Evolutionary conservation across 176 grass and related monocot genomes (phyloP), one percentile per base, ranked within the genome.

Genomic region (Triticum monococcum): DNA sequence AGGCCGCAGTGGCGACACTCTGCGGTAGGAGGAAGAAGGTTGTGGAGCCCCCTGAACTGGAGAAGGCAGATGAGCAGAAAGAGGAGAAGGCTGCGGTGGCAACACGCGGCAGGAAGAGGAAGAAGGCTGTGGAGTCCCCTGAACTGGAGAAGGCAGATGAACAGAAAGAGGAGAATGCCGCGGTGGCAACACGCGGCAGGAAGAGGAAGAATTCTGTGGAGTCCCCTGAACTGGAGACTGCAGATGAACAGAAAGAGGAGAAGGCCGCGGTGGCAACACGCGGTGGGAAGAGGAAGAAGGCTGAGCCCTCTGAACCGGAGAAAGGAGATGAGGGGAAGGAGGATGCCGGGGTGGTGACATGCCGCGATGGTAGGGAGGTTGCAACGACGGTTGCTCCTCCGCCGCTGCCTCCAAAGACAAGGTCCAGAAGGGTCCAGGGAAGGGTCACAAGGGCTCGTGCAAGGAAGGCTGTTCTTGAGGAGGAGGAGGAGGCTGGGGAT

Each of bases 401-500:
- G 33, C 79, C 80, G 30, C 67, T 61, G 60, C n/a, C 28, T 35
- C 81, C 75, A 50, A 89, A 20, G 57, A 5, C 64, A 31, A 87
- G 64, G 82, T 67, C 88, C 9, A 35, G 74, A 83, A 70, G 38
- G 68, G 80, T 40, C 22, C 40, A 33, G 68, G 45, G 81, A 72
- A 67, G 31, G 63, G 16, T 16, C 57, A 64, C 88, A 22, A 25
- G 82, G 56, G 33, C 77, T 64, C 77, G 40, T 82, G 37, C 50
- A 24, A 74, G 43, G 61, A 85, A 77, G 48, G 63, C 56, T 37
- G 40, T 52, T 72, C 38, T 11, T 52, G 83, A 82, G 22, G 79
- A 71, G 11, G 73, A 82, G 32, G 80, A 75, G 28, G 28, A 30
- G 28, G 35, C 31, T 22, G 54, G 50, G 37, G 73, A 68, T 77